Evolutionary conservation across 2,329 filamentous ascomycete species (phyloP), one percentile per base, ranked within the genome.

Genomic region (Aureobasidium melanogenum): DNA sequence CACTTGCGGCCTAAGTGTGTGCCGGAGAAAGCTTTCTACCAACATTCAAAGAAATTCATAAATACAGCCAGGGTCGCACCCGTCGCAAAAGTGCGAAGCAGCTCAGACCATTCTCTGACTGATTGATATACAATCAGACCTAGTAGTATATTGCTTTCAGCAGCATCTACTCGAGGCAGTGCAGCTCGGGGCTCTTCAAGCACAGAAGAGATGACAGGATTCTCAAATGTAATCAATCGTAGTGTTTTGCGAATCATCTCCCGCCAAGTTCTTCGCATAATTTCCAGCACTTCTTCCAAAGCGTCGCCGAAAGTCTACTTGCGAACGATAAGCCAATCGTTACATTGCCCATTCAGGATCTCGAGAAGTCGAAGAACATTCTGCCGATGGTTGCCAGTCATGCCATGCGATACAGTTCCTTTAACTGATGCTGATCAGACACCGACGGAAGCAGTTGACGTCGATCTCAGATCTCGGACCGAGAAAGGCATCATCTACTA

Each of bases 401-500:
- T 54, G 22, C 24, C 24, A 30, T 19, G 22, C 36, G 50, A 39
- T 54, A 36, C 2, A 30, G 22, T 41, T 41, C 50, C 22, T 26
- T 5, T 54, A 7, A 7, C 15, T 54, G 14, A 38, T 41, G 50
- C 36, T 54, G 50, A 54, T 54, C 50, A 41, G 24, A 41, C 50
- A 39, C 39, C n/a, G 26, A 22, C 6, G 22, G 30, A 34, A 56
- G 39, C 39, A 32, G n/a, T 32, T 26, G 39, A 24, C 28, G 52
- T 56, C 52, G 52, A 56, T 56, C 39, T 28, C 30, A 44, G 19
- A 32, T 44, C 38, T 36, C 52, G 52, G 52, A 44, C 52, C 52
- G 52, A 26, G 39, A 46, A 17, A 14, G 17, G 24, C 3, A 19
- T 28, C 22, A 44, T 56, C n/a, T n/a, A 32, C 9, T 22, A 43